Evolutionary conservation across 495 filamentous ascomycete species (phyloP).

Genomic region (Penicillium egyptiacum): DNA sequence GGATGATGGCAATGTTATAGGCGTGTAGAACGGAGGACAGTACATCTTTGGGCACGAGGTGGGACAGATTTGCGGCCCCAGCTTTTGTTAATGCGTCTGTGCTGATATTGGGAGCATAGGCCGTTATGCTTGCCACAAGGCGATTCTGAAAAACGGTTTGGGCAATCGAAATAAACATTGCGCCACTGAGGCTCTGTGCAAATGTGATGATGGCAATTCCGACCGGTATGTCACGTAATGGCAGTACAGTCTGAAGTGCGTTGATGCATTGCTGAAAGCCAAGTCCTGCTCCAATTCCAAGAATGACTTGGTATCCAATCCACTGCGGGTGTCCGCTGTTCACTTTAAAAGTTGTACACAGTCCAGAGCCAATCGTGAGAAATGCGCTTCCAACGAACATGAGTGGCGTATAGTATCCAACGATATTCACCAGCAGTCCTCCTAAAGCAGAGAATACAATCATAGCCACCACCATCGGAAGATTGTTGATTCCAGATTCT

Average conservation of each 20-base stretch:
- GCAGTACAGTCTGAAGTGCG: constrained; percentile 67
- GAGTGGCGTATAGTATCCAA: constrained; percentile 77
- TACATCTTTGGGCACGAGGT: constrained; percentile 41
- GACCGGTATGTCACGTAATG: constrained; percentile 60
- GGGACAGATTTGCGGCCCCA: constrained; percentile 67
- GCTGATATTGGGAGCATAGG: constrained; percentile 52
- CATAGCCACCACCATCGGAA: constrained; percentile 68
- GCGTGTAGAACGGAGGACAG: constrained; percentile 60
- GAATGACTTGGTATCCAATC: constrained; percentile 76
- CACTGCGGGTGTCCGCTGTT: constrained; percentile 54
- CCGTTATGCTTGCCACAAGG: constrained; percentile 56
- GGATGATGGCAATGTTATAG: constrained; percentile 68
- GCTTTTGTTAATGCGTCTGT: constrained; percentile 51
- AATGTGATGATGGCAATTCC: constrained; percentile 70
- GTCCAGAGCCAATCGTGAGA: constrained; percentile 63
- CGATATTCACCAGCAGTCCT: constrained; percentile 57
- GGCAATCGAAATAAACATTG: constrained; percentile 71
- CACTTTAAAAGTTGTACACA: constrained; percentile 64
- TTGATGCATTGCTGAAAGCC: constrained; percentile 69
- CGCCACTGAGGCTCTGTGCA: constrained; percentile 68
- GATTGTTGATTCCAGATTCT: constrained; percentile 70
- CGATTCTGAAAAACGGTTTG: constrained; percentile 78
- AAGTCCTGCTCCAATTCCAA: constrained; percentile 67
- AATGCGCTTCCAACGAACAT: constrained; percentile 62
- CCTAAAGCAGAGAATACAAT: constrained; percentile 61